Base-by-base conservation (phyloP, 805 yeast genomes). In the Torulaspora gathmanii region DNA sequence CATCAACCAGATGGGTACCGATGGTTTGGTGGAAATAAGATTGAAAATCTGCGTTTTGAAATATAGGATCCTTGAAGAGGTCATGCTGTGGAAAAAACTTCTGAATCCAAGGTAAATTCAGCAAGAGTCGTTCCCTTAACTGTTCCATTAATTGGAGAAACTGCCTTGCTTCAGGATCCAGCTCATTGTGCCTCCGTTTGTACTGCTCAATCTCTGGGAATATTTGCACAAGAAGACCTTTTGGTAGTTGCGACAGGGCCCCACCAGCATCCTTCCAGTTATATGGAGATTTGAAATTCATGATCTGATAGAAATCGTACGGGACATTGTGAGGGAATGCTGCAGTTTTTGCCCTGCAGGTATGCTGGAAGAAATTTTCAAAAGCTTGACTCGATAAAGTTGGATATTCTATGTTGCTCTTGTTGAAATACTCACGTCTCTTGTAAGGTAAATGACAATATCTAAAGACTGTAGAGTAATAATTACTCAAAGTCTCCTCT, bases 371-470 rank as follows among this genome's bases (percentile, higher is more conserved):
- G 12, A 44, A 48, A 4, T 42, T 42, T 12, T 13, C 9, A 35
- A 42, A 50, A 12, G 42, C 48, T 12, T 46, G 40, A 16, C 47
- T 36, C 12, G 44, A 19, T 57, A 57, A 54, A 4, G 40, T 27
- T 3, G 60, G 58, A 30, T 46, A 54, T 37, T 51, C 47, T 11
- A 52, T 41, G 27, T 29, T 16, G 19, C 45, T 40, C 15, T 46
- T 42, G 22, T 54, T 52, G 28, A 63, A 60, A 46, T 53, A 60
- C 10, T 57, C 55, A 16, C 55, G 51, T 41, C 59, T 53, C 45
- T 56, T 63, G 44, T 63, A 64, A 13, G 66, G 58, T 22, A 60
- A 33, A 34, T 57, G 60, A 43, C 67, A 64, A 41, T 63, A 58
- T 37, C 61, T 52, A 42, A 61, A 63, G 1, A 60, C 55, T 4